phyloP scores from a whole-genome alignment of 208 protist genomes.

The Willaertia magna region DNA sequence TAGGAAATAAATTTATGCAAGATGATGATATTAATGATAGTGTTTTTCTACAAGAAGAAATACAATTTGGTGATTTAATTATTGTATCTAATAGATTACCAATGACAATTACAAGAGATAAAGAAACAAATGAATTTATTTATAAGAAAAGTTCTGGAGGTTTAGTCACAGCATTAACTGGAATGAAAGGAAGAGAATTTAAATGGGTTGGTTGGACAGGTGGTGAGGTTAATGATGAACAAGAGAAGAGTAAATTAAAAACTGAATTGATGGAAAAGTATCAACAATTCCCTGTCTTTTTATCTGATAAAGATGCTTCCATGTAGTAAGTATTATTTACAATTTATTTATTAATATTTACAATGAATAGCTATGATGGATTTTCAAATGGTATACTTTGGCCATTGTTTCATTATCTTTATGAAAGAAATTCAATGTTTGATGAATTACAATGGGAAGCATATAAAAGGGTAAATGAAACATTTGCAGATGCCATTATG shows the following conservation, averaged over 20 bases:
- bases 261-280: background rate
- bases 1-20: too few relatives aligned
- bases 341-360: background rate
- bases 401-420: conserved; percentile 46
- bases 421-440: conserved; percentile 14
- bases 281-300: conserved; percentile 21
- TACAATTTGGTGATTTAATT: background rate
- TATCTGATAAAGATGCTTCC: conserved; percentile 7
- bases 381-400: conserved; percentile 34
- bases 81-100: conserved; percentile 5
- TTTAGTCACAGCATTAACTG: conserved; percentile 21
- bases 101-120: background rate
- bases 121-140: background rate
- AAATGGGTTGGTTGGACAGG: conserved; percentile 27
- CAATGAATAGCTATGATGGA: background rate
- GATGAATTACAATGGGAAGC: conserved; percentile 29
- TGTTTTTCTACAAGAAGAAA: too few relatives aligned
- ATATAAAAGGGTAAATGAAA: conserved; percentile 37
- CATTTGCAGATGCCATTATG: conserved; percentile 29
- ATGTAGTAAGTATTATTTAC: conserved; percentile 12
- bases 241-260: background rate
- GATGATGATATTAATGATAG: too few relatives aligned
- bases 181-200: conserved; percentile 18
- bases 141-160: conserved; percentile 23
- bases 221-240: background rate